Percentiles rank a stretch among this genome's conserved stretches.
These are phyloP conservation scores for Lentinula sp. DNA, from an alignment of 768 basidiomycete genomes.

Conservation along the genomic window DNA sequence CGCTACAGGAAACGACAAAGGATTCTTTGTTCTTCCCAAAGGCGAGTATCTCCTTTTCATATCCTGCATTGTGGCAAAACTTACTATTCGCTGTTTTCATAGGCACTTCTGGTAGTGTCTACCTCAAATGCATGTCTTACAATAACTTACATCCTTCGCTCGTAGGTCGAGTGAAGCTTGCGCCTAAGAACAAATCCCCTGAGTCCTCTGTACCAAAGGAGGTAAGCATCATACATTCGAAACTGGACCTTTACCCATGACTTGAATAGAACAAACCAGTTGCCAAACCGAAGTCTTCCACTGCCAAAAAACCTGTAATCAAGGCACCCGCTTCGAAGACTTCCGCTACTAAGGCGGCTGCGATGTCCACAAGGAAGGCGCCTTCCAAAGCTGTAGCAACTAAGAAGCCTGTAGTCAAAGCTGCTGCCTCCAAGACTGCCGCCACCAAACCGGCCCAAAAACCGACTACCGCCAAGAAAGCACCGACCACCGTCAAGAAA, in stretches of 20 bases:
- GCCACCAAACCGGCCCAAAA: not conserved
- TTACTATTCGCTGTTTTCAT: not conserved
- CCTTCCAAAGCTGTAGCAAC: not conserved
- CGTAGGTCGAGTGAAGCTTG: conserved; percentile 66
- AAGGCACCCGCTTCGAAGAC: not conserved
- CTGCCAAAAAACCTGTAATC: conserved; percentile 15
- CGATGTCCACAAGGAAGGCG: not conserved
- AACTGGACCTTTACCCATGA: conserved; percentile 7
- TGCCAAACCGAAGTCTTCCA: conserved; percentile 13
- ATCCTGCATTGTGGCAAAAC: not conserved
- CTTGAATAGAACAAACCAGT: conserved; percentile 14
- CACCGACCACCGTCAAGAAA: conserved; percentile 6
- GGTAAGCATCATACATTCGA: conserved; percentile 16
- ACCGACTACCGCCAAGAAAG: conserved; percentile 7
- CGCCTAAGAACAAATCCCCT: conserved; percentile 31
- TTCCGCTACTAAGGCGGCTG: not conserved
- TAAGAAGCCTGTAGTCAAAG: not conserved
- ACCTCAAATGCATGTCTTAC: not conserved
- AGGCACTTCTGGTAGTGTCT: not conserved
- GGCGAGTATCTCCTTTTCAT: conserved; percentile 35
- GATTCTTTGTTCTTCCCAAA: conserved; percentile 83
- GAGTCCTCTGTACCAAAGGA: not conserved
- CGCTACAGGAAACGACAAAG: conserved; percentile 74
- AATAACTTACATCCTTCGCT: conserved; percentile 1
- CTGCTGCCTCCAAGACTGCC: not conserved